Evolutionary conservation across 2,329 filamentous ascomycete species (phyloP).

Genomic region (Aureobasidium leucospermi): DNA sequence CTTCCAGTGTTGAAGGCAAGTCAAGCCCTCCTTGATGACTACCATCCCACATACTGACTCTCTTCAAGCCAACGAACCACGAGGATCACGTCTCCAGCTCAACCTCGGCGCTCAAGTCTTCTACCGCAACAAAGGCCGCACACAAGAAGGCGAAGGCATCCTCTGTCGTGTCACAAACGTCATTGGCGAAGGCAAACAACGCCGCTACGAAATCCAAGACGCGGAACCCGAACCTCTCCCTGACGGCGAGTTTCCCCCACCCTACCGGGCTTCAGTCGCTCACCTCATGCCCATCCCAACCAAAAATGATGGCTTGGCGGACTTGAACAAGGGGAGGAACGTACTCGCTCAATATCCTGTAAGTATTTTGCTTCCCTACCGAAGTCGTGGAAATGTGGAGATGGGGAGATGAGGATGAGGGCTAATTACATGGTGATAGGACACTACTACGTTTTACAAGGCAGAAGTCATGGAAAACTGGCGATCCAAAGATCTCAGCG

Average conservation of each 20-base stretch:
- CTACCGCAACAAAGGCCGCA: slow-evolving; percentile 38
- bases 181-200: slow-evolving; percentile 47
- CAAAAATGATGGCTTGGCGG: slow-evolving; percentile 33
- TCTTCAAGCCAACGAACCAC: slow-evolving; percentile 7
- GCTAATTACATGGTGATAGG: slow-evolving; percentile 14
- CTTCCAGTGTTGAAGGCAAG: slow-evolving; percentile 35
- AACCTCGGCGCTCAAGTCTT: slow-evolving; percentile 42
- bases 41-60: not conserved
- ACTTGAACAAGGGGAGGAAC: slow-evolving; percentile 35
- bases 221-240: slow-evolving; percentile 37
- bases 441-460: slow-evolving; percentile 48
- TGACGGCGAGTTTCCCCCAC: slow-evolving; percentile 22
- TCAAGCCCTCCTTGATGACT: too few relatives aligned
- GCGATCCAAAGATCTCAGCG: slow-evolving; percentile 29
- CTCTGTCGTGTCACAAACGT: slow-evolving; percentile 44
- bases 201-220: slow-evolving; percentile 47
- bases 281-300: slow-evolving; percentile 40
- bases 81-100: slow-evolving; percentile 26
- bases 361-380: not conserved
- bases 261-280: slow-evolving; percentile 40
- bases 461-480: slow-evolving; percentile 41
- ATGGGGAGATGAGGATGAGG: not conserved
- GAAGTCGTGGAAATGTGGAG: too few relatives aligned
- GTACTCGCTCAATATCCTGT: slow-evolving; percentile 43
- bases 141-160: slow-evolving; percentile 43